phyloP scores from a whole-genome alignment of 2,329 filamentous ascomycete species.

The Cercospora janseana region DNA sequence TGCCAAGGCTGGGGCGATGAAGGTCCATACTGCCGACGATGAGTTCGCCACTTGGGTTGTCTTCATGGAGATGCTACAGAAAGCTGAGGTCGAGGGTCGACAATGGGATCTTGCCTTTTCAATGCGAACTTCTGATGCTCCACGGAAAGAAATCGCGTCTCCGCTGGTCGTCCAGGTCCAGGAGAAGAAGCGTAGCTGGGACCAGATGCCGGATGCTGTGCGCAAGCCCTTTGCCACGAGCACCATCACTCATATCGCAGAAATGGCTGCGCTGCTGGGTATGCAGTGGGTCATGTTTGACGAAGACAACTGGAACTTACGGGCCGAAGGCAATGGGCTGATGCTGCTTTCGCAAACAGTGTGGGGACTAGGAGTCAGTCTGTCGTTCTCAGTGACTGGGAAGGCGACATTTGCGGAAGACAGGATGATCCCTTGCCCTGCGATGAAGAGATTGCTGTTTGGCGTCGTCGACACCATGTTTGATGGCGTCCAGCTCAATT shows the following conservation, averaged over 20 bases:
- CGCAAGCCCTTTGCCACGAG: conserved; percentile 14
- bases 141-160: not conserved
- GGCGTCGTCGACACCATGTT: conserved; percentile 16
- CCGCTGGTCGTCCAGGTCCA: conserved; percentile 14
- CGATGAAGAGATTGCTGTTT: conserved; percentile 15
- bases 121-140: not conserved
- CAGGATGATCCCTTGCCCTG: conserved; percentile 13
- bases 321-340: conserved; percentile 17
- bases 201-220: conserved; percentile 20
- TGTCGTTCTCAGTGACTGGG: conserved; percentile 12
- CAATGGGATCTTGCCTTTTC: conserved; percentile 10
- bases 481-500: conserved; percentile 3
- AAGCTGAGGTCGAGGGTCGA: conserved; percentile 9
- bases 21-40: conserved; percentile 15
- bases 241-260: conserved; percentile 16
- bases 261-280: conserved; percentile 16
- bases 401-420: not conserved
- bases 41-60: conserved; percentile 17
- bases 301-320: conserved; percentile 12
- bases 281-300: conserved; percentile 16
- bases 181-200: conserved; percentile 18
- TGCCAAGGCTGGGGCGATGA: conserved; percentile 6
- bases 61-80: conserved; percentile 14
- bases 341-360: conserved; percentile 14
- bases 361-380: conserved; percentile 9